Base-by-base conservation (phyloP, 192 early-diverging fungal species). In the Diversispora epigaea region DNA sequence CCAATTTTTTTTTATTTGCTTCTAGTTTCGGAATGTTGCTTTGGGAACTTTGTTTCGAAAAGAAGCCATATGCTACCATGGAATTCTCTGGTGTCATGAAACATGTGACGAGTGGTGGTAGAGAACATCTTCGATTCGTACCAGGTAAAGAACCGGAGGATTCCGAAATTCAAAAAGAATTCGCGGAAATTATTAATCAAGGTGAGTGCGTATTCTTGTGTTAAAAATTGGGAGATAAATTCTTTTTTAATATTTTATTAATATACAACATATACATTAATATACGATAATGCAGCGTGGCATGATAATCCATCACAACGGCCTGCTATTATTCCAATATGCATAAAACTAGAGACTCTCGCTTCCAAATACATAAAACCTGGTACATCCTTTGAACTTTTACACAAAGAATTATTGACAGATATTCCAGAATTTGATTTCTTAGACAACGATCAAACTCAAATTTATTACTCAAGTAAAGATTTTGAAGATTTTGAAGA, bases 21-120 rank as follows among this genome's bases (percentile, higher is more conserved):
- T 3, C 0, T 60, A 67, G 64, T 10, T 67, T 67, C n/a, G 64
- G 64, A 25, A 67, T 67, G 64, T 21, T 67, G 6, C 14, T 67
- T 22, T 67, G 64, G 64, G 64, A 67, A 22, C n/a, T 67, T 10
- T 10, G n/a, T 47, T 67, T 46, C 47, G 64, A 67, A 49, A 21
- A 19, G 47, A 65, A 41, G 39, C 73, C 73, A 0, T 75, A 64
- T 44, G 50, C 47, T 21, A 6, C 43, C 0, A 15, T 46, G 45
- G 10, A 19, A 11, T 0, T 43, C 9, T 3, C 25, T 8, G 4
- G 41, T 5, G 41, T 65, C 54, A 10, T 25, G 19, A 40, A 49
- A 9, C 22, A 65, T 54, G 73, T 75, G 0, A 15, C 8, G 0
- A n/a, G 9, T 15, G 60, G 50, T 6, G 14, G 50, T 6, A 54